Base-by-base conservation (phyloP, 805 yeast genomes). In the Saccharomycopsis sp. region DNA sequence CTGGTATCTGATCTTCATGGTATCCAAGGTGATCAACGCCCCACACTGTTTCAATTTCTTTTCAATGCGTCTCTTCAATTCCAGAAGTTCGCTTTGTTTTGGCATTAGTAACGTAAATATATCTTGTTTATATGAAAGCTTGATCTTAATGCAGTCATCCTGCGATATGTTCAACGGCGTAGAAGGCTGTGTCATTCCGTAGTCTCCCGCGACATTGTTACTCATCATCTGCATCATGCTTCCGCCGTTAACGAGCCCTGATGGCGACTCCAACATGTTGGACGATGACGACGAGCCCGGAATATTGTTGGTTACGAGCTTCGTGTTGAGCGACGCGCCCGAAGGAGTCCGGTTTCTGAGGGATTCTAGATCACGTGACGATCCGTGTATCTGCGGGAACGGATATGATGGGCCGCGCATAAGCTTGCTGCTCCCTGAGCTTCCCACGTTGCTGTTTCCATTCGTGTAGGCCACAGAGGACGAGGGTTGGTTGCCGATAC, bases 61-160 rank as follows among this genome's bases (percentile, higher is more conserved):
- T 61, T 80, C 82, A 42, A 89, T 81, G 60, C 83, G 82, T 51
- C 75, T 79, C 52, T 80, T 73, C 58, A 89, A 75, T 52, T 80
- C 84, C 9, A 75, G 73, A 67, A 81, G 78, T 42, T 77, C 66
- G 47, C 82, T 74, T 57, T 78, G 74, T 59, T 76, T 69, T 8
- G 87, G 81, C 2, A 89, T 84, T 62, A 87, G 78, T 64, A 86
- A 74, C 55, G 89, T 81, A 64, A 89, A 84, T 15, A 87, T 80
- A 62, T 79, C 80, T 20, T 74, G 67, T 41, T 74, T 73, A 66
- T 73, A 80, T 29, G 75, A 69, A 14, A 78, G 65, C 60, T 77
- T 72, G 2, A 77, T 72, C 56, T 75, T 66, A 5, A 77, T 66
- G 19, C 72, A 72, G 34, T 73, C 69, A 5, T 67, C 69, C 5